Evolutionary conservation across 441 rosid genomes (phyloP), one percentile per base, ranked within the genome.

Genomic region (Sinapis alba): DNA sequence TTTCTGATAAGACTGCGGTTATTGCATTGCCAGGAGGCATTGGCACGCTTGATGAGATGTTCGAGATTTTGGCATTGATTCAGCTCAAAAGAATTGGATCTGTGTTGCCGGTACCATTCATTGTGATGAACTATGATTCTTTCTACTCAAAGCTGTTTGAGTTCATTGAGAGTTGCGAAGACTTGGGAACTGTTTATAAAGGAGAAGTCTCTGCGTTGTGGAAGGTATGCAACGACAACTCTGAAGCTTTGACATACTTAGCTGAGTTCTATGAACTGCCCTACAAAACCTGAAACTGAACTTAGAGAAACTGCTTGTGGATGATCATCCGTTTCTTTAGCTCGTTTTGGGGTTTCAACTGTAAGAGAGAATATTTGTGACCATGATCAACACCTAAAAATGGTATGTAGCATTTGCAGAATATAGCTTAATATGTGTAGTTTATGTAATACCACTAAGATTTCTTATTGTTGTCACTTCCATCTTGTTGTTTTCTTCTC

Each of bases 21-120:
- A 84, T 94, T 78, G 91, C 91, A 82, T 87, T 94, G 20, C 93
- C 97, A 1, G 97, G 96, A 47, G 98, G 98, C 11, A 74, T 94
- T 59, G 98, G 97, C 68, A 94, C 98, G 4, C 86, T 94, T 2
- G 98, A 94, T 73, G 98, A 91, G 79, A 84, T 90, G 84, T 94
- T 91, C 60, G 96, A 94, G 88, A 87, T 90, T 68, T 78, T 94
- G 73, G 85, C 94, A 26, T 68, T 94, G 54, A 84, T 90, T 86
- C 98, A 94, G 83, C 87, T 94, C 3, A 78, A 86, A 78, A 86
- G 97, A 79, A 88, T 92, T 32, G 97, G 97, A 41, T 92, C 97
- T 11, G 70, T 41, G 27, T 83, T 90, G 65, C 95, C 90, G 0
- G 91, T 94, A 68, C 97, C 97, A 0, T 92, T 94, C 78, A 78